Evolutionary conservation across 192 early-diverging fungal species (phyloP).

Genomic region (Coemansia sp.): DNA sequence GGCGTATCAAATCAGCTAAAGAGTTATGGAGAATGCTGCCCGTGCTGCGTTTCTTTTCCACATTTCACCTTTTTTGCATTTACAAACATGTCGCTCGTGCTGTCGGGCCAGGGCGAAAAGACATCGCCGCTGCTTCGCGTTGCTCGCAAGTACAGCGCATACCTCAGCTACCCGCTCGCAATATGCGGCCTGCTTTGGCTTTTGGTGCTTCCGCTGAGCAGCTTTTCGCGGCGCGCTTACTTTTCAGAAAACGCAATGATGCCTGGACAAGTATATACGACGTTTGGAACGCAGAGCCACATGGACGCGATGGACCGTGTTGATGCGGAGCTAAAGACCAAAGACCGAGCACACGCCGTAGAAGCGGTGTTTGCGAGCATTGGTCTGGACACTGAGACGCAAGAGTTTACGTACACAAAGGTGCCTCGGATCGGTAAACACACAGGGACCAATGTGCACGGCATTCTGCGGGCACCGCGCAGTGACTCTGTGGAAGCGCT

Average conservation of each 20-base stretch:
- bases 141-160: slow-evolving; percentile 39
- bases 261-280: slow-evolving; percentile 59
- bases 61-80: slow-evolving; percentile 1
- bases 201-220: slow-evolving; percentile 59
- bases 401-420: slow-evolving; percentile 25
- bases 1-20: neutral
- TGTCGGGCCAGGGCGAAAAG: slow-evolving; percentile 51
- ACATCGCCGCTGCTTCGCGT: slow-evolving; percentile 31
- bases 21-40: neutral
- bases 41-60: neutral
- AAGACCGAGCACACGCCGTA: slow-evolving; percentile 14
- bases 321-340: slow-evolving; percentile 12
- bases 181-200: slow-evolving; percentile 62
- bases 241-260: slow-evolving; percentile 78
- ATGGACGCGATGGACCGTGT: slow-evolving; percentile 23
- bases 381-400: slow-evolving; percentile 46
- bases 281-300: slow-evolving; percentile 32
- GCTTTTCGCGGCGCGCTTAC: slow-evolving; percentile 65
- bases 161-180: slow-evolving; percentile 57
- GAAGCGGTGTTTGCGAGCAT: slow-evolving; percentile 15
- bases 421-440: slow-evolving; percentile 24
- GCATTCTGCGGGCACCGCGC: slow-evolving; percentile 74
- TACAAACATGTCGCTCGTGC: slow-evolving; percentile 38
- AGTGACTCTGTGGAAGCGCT: slow-evolving; percentile 87
- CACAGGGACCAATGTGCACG: slow-evolving; percentile 74